Base-by-base conservation (phyloP, 257 asterid species). In the Thymus quinquecostatus region DNA sequence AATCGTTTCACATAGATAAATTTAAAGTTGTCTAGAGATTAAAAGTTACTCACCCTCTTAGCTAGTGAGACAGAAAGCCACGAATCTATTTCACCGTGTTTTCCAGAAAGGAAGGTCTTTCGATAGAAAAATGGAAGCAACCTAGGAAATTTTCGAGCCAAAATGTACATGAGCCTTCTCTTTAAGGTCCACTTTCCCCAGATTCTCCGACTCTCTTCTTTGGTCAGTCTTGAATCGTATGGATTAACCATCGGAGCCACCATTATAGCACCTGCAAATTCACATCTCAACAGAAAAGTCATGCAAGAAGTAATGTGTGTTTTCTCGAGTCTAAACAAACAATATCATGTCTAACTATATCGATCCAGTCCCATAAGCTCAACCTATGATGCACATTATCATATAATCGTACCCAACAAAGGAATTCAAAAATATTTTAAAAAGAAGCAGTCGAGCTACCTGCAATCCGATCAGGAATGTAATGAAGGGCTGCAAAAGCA, bases 211-310 rank as follows among this genome's bases (percentile, higher is more conserved):
- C 80, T 81, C 87, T 94, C 99, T 75, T 72, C 89, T 77, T 88
- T 91, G 48, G 80, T 85, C 85, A 94, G 84, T 53, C 82, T 86
- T 21, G 90, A 88, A 76, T 94, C 99, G 58, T 94, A 94, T 64
- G 98, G 97, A 82, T 85, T 94, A 61, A 94, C 83, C 92, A 91
- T 78, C 60, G 99, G 99, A 69, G 96, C 96, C 73, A 94, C 81
- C 90, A 94, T 84, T 76, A 91, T 72, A 34, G 98, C 98, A 81
- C 99, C 99, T 94, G 86, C 65, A 80, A 69, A 74, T 64, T 60
- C 54, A 43, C 48, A 55, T 45, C 44, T 57, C 6, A 36, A 28
- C 10, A 2, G 36, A 27, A 34, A 36, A 40, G 47, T 51, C 48
- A 36, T 10, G 51, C 75, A 60, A 48, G 32, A 70, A 48, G 43